Evolutionary conservation across 129 eudicot genomes (phyloP), one percentile per base, ranked within the genome.

Genomic region (Chrysanthemum makinoi): DNA sequence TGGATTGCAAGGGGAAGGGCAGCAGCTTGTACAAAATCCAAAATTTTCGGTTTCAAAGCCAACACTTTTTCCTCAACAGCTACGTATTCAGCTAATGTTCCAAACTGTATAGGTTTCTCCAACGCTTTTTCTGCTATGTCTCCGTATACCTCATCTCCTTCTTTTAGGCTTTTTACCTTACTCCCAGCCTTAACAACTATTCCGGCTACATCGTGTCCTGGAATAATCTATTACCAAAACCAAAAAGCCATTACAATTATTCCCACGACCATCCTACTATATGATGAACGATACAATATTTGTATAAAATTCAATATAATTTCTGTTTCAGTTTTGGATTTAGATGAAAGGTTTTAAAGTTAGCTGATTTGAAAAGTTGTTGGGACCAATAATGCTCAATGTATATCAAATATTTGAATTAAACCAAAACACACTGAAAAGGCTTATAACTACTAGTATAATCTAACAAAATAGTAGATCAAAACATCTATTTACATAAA

Each of bases 101-200:
- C 82, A 4, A 51, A 72, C 77, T 78, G 82, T 28, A 71, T 72
- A 15, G 82, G 82, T 11, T 72, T 70, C 48, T 71, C 72, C 3
- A 66, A 46, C 46, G 60, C 61, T 49, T 75, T 75, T 62, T 78
- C 82, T 15, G 72, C 63, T 46, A 78, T 57, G 26, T 78, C 52
- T 54, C 82, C 82, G 33, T 78, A 78, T 1, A 78, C 82, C 26
- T 78, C 82, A 72, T 78, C 82, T 55, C 77, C 82, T 78, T 51
- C 77, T 60, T 78, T 78, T 5, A 78, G 70, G 17, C 62, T 46
- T 59, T 65, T 78, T 39, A 78, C 82, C 55, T 65, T 72, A 26
- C 44, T 78, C 46, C 82, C 82, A 10, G 72, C 77, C 68, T 78
- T 78, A 46, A 78, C 77, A 55, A 78, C 82, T 22, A 78, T 61